Evolutionary conservation across 345 rosid genomes (phyloP), one percentile per base, ranked within the genome.

Genomic region (Hibiscus tridactylites): DNA sequence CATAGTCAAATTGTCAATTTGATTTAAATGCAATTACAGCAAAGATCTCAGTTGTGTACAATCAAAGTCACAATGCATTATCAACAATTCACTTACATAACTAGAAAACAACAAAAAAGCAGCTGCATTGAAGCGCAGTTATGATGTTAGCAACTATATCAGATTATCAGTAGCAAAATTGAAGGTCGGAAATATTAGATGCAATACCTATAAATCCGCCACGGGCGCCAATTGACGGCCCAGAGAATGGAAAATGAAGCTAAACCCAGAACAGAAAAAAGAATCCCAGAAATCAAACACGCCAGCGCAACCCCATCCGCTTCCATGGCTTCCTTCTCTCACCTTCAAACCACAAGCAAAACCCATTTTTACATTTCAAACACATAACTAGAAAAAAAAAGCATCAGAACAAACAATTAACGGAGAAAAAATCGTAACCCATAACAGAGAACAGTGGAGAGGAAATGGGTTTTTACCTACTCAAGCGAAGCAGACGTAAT

Each of bases 221-320:
- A 95, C 6, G 99, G 98, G 75, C 99, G 87, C 99, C 99, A 92
- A 81, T 95, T 95, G 74, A 95, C 98, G 4, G 89, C 86, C 99
- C 91, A 90, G 9, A 95, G 92, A 71, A 92, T 89, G 68, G 83
- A 85, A 80, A 89, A 92, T 5, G 99, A 95, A 74, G 90, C 88
- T 60, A 73, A 87, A 80, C 97, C 94, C 70, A 88, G 76, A 85
- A 86, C 83, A 2, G 86, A 66, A 64, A 90, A 92, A 79, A 95
- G 94, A 85, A 90, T 75, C 82, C 99, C 97, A 61, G 92, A 90
- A 83, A 90, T 84, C 54, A 84, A 77, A 76, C 97, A 92, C 68
- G 97, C 88, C 79, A 95, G 73, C 50, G 83, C 80, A 77, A 86
- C 73, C 79, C 79, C 83, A 68, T 90, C 89, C 79, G 89, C 89